Evolutionary conservation across 306 rosid genomes (phyloP).

Genomic region (Corylus avellana): DNA sequence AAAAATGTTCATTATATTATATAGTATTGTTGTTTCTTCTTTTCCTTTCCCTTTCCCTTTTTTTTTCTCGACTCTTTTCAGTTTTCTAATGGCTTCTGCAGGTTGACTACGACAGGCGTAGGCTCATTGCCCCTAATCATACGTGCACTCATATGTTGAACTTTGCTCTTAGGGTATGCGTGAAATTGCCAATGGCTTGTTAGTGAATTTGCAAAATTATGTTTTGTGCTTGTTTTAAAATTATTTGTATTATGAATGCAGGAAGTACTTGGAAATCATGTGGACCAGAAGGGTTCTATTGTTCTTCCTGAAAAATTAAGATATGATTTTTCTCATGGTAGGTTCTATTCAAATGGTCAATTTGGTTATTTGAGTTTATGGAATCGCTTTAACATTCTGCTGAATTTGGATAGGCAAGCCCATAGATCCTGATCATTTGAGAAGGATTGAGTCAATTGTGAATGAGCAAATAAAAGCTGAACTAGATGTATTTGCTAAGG

Average conservation of each 20-base stretch:
- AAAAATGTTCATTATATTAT: neutral
- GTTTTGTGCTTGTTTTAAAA: slow-evolving; percentile 28
- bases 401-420: slow-evolving; percentile 78
- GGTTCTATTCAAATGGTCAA: slow-evolving; percentile 23
- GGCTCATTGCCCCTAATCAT: slow-evolving; percentile 88
- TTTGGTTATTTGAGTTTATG: slow-evolving; percentile 16
- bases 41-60: neutral
- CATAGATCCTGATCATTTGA: slow-evolving; percentile 69
- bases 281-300: slow-evolving; percentile 95
- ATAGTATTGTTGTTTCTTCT: neutral
- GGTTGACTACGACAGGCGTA: slow-evolving; percentile 90
- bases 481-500: slow-evolving; percentile 75
- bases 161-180: slow-evolving; percentile 90
- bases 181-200: neutral
- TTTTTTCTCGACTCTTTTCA: slow-evolving; percentile 7
- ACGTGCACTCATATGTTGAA: slow-evolving; percentile 98
- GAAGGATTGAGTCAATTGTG: slow-evolving; percentile 80
- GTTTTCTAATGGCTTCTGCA: slow-evolving; percentile 36
- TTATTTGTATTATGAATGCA: slow-evolving; percentile 35
- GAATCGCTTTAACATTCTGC: slow-evolving; percentile 14
- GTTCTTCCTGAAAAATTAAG: slow-evolving; percentile 97
- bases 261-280: slow-evolving; percentile 92
- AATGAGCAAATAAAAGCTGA: slow-evolving; percentile 84
- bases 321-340: slow-evolving; percentile 98
- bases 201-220: slow-evolving; percentile 1